Percentiles rank a stretch among this genome's conserved stretches.
These are phyloP conservation scores for Hapsidospora chrysogenum DNA, from an alignment of 495 filamentous ascomycete species.

Conservation along the genomic window DNA sequence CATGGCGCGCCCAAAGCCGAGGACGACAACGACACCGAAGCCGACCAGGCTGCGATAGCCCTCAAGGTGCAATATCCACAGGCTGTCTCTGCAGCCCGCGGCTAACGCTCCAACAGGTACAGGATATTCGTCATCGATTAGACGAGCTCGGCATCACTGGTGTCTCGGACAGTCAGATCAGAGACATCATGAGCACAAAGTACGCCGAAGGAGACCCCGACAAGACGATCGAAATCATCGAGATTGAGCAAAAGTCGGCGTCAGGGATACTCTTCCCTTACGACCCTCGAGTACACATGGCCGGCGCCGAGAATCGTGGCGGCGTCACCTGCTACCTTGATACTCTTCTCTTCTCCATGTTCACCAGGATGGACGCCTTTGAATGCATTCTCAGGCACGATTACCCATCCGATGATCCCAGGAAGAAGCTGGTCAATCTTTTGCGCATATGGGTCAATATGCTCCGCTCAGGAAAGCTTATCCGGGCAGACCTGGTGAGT, in stretches of 20 bases:
- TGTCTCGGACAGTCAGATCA: slow-evolving; percentile 44
- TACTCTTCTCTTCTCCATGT: slow-evolving; percentile 92
- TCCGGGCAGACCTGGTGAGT: slow-evolving; percentile 71
- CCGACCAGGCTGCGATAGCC: background rate
- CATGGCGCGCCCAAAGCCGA: too few species aligned
- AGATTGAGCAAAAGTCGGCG: slow-evolving; percentile 60
- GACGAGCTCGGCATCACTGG: slow-evolving; percentile 31
- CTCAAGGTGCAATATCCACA: background rate
- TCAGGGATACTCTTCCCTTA: slow-evolving; percentile 65
- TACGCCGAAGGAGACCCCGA: slow-evolving; percentile 54
- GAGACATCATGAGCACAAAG: slow-evolving; percentile 48
- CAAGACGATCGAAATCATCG: slow-evolving; percentile 56
- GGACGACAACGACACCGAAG: background rate
- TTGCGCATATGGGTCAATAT: slow-evolving; percentile 88
- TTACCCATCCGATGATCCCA: slow-evolving; percentile 45
- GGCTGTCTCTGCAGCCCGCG: background rate
- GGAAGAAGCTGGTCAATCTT: slow-evolving; percentile 53
- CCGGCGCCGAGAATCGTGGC: slow-evolving; percentile 75
- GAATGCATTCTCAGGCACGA: slow-evolving; percentile 59
- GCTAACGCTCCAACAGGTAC: slow-evolving; percentile 25
- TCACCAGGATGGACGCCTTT: slow-evolving; percentile 73
- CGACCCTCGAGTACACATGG: slow-evolving; percentile 48
- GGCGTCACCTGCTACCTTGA: slow-evolving; percentile 87
- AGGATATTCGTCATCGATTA: slow-evolving; percentile 34
- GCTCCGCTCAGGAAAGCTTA: slow-evolving; percentile 67